Evolutionary conservation across 2,329 filamentous ascomycete genomes (phyloP), one percentile per base, ranked within the genome.

Genomic region (Fusarium chaquense): DNA sequence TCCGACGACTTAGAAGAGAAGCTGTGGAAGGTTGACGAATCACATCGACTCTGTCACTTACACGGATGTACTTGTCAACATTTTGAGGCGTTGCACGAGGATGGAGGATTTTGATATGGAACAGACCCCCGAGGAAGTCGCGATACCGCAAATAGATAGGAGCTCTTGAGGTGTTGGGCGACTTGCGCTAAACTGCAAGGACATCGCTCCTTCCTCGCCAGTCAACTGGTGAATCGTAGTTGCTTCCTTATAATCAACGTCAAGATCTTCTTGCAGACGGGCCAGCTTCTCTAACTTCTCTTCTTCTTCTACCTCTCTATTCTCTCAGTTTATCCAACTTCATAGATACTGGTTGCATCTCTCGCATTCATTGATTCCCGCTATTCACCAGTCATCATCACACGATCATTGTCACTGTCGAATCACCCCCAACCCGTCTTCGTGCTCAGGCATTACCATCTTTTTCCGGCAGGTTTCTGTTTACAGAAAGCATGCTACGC

Each of bases 21-120:
- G 46, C 38, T 49, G 24, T 71, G 35, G 65, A 71, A 71, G 47
- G 43, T 56, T 46, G 32, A 33, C 68, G 65, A 69, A 71, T 71
- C 61, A 71, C 22, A 44, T 62, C 45, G 58, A 40, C 26, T 52
- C 43, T 20, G n/a, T 36, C 52, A 65, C 68, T 71, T 65, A 69
- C 64, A 65, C 62, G 35, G 10, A 30, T 46, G 33, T 20, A 32
- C 26, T 59, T 59, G 10, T 22, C 26, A 22, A 6, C 12, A 22
- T 32, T 46, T 46, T 32, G 28, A 33, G 16, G 11, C n/a, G 22
- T 46, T 22, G 28, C n/a, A 32, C 44, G n/a, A 45, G 43, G 26
- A 15, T 32, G 28, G 13, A 28, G 26, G 32, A 38, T n/a, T 15
- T 38, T 28, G 22, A 12, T 16, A 20, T 12, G 20, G 13, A 26